Conservation (phyloP, 371 early-diverging fungal species). For the Circinella minor region DNA sequence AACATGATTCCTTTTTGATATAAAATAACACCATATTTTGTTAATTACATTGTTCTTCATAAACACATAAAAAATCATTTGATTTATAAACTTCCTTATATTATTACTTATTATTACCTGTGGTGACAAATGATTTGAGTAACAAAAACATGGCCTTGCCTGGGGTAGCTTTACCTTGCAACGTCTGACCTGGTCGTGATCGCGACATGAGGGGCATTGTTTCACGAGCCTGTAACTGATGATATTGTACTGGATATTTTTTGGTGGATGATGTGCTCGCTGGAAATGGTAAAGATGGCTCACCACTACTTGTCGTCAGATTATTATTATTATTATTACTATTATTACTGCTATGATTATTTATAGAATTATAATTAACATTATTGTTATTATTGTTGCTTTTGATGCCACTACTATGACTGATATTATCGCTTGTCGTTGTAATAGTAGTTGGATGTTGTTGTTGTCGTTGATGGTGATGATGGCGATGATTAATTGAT, state of each 20-base stretch:
- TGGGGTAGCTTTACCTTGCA: slow-evolving; percentile 75
- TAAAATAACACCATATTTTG: slow-evolving; percentile 3
- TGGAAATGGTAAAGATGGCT: slow-evolving; percentile 7
- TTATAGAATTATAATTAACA: too few species aligned
- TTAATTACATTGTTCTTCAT: background rate
- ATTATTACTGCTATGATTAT: too few species aligned
- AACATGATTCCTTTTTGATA: slow-evolving; percentile 69
- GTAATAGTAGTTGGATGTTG: background rate
- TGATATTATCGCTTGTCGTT: background rate
- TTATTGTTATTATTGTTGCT: too few species aligned
- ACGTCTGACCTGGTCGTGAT: slow-evolving; percentile 34
- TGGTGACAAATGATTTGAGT: slow-evolving; percentile 88
- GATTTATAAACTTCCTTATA: too few species aligned
- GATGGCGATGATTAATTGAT: slow-evolving; percentile 5
- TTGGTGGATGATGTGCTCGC: slow-evolving; percentile 13
- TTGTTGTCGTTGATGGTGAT: slow-evolving; percentile 1
- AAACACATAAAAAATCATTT: background rate
- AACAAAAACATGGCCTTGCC: slow-evolving; percentile 85
- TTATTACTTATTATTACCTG: slow-evolving; percentile 46
- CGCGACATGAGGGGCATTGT: slow-evolving; percentile 60
- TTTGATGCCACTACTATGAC: background rate
- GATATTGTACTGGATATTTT: slow-evolving; percentile 34
- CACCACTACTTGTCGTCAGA: background rate
- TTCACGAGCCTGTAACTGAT: slow-evolving; percentile 48
- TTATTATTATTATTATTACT: slow-evolving; percentile 7